Percentiles rank a stretch among this genome's conserved stretches.
Conservation (phyloP, 257 asterid genomes). For the Datura wrightii region DNA sequence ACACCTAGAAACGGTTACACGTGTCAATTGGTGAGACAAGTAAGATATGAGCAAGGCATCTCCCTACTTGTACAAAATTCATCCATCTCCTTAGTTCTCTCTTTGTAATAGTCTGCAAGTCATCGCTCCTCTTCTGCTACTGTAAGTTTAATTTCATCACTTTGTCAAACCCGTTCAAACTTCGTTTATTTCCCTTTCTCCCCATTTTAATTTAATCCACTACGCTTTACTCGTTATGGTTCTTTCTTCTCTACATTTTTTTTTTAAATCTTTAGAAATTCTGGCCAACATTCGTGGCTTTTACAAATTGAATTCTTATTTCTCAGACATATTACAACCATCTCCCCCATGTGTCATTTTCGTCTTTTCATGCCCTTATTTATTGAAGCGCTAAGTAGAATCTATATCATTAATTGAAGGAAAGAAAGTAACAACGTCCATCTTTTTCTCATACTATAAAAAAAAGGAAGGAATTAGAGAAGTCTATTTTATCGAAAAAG, state of each 20-base stretch:
- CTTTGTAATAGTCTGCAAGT: background rate
- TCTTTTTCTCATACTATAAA: background rate
- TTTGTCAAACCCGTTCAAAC: background rate
- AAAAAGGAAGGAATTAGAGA: too few relatives aligned
- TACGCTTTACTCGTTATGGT: background rate
- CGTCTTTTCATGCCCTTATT: background rate
- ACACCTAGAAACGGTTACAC: background rate
- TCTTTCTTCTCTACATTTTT: background rate
- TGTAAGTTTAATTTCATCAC: background rate
- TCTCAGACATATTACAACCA: background rate
- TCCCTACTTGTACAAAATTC: background rate
- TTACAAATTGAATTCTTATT: background rate
- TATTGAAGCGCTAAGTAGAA: background rate
- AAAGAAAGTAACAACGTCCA: background rate
- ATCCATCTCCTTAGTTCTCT: background rate
- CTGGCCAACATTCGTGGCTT: background rate
- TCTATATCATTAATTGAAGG: background rate
- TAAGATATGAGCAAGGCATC: background rate
- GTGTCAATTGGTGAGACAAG: background rate
- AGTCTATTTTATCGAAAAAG: too few relatives aligned
- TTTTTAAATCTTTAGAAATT: background rate
- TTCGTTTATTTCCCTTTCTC: background rate
- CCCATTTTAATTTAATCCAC: background rate
- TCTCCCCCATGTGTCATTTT: background rate
- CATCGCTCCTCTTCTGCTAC: background rate